Conservation (phyloP, 331 rosid genomes). For the Dryas integrifolia region DNA sequence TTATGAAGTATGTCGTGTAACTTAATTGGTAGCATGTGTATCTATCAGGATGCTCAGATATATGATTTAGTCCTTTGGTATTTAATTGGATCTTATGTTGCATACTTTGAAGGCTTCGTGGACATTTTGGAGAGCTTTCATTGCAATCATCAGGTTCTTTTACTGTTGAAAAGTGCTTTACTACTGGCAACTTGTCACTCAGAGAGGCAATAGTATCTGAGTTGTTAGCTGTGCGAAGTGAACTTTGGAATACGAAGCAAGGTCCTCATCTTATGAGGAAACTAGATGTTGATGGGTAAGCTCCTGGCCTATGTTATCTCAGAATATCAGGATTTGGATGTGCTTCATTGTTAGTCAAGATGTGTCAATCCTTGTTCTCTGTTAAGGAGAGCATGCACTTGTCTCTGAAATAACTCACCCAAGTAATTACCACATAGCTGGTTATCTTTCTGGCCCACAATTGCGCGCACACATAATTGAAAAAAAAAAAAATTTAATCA, state of each 20-base stretch:
- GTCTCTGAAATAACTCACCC: neutral
- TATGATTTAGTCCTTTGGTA: neutral
- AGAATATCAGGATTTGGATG: constrained; percentile 17
- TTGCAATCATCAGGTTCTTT: constrained; percentile 64
- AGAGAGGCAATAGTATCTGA: constrained; percentile 84
- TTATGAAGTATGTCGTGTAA: constrained; percentile 51
- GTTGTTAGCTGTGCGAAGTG: constrained; percentile 53
- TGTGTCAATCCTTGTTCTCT: neutral
- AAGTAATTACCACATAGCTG: neutral
- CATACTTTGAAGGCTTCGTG: constrained; percentile 53
- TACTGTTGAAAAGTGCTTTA: constrained; percentile 76
- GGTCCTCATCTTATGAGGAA: constrained; percentile 78
- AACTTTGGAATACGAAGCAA: constrained; percentile 80
- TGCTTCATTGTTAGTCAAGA: neutral
- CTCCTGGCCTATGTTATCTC: constrained; percentile 18
- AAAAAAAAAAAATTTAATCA: neutral
- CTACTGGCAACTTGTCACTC: constrained; percentile 56
- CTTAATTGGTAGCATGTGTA: constrained; percentile 24
- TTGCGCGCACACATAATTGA: neutral
- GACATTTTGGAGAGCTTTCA: constrained; percentile 79
- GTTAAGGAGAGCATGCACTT: constrained; percentile 1
- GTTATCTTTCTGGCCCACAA: neutral
- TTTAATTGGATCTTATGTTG: constrained; percentile 15
- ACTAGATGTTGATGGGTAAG: constrained; percentile 84
- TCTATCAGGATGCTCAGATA: constrained; percentile 19